Evolutionary conservation across 2,329 filamentous ascomycete species (phyloP), one percentile per base, ranked within the genome.

Genomic region (Paecilomyces sp.): DNA sequence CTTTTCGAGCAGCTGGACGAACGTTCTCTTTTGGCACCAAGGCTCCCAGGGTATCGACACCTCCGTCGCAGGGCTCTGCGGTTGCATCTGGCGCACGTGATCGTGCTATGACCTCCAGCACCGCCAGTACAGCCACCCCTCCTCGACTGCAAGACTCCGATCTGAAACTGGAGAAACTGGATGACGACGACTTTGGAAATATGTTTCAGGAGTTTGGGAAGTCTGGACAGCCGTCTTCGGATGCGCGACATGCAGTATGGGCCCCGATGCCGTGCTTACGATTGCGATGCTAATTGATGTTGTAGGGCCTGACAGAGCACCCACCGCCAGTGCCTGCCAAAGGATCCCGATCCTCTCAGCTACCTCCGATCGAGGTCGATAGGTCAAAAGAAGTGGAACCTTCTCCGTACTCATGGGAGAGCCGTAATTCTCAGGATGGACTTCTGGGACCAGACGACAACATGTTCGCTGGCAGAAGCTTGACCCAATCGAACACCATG

Each of bases 21-120:
- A 81, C 82, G 1, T 80, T 84, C 64, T 84, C 82, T 0, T 83
- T 84, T 63, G 81, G 80, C 64, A 76, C 73, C 56, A 77, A 73
- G 57, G 70, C 62, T 24, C 25, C 30, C 11, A 60, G 60, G 22
- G 34, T 57, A 34, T 62, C 62, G 13, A 63, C 62, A 15, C 75
- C 59, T 70, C 70, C 50, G 75, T 41, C 52, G 15, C 41, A n/a
- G n/a, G 41, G 18, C 18, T 60, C 62, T 55, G 28, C 36, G 57
- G 55, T 62, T 60, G 33, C 61, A 56, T 66, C 67, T 50, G 58
- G 68, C 18, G 64, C 66, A 18, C 70, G 80, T 64, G 78, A 79
- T 61, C 74, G 82, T 57, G 77, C 80, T 22, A 76, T 80, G 73
- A 83, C 81, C 3, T 69, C 75, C 33, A 83, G 79, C 59, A 84